Base-by-base conservation (phyloP, 345 rosid species). In the Brassica juncea region DNA sequence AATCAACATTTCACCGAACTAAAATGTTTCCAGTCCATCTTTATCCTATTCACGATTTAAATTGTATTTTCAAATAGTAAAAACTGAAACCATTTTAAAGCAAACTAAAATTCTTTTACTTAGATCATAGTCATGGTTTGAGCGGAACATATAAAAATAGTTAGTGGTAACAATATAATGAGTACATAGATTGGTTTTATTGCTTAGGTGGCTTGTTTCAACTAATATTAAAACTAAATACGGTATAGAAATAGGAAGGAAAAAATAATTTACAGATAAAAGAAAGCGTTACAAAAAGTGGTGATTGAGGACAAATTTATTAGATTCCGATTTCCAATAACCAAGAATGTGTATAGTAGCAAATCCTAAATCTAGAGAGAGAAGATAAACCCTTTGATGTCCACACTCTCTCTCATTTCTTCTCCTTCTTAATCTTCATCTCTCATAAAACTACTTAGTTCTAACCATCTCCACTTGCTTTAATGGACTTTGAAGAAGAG, bases 401-500 rank as follows among this genome's bases (percentile, higher is more conserved):
- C 85, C 90, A 76, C 82, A 82, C 49, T 87, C 81, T 81, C 80
- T 82, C 75, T 65, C 69, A 78, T 70, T 74, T n/a, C 21, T 78
- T 32, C 73, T 59, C 0, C 73, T 21, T 11, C 28, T 44, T 74
- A 28, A 76, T 42, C 42, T n/a, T 70, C 44, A n/a, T 70, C 82
- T 68, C 42, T 44, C 3, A 15, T 11, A 54, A 81, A 81, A 81
- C 84, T 66, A 55, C 76, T 66, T 66, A 67, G 68, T 77, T 72
- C 69, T 63, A 16, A 72, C 49, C 35, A 21, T 30, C 73, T 66
- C 63, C 6, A 37, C 70, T 32, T 16, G 30, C 12, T 71, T 31
- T 6, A 19, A 77, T 67, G 73, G 84, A 81, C 77, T 81, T 71
- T 66, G 61, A 27, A 61, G 94, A 87, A 21, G 94, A 86, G 74